Evolutionary conservation across 2,329 filamentous ascomycete genomes (phyloP), one percentile per base, ranked within the genome.

Genomic region (Fusarium verrucosum): DNA sequence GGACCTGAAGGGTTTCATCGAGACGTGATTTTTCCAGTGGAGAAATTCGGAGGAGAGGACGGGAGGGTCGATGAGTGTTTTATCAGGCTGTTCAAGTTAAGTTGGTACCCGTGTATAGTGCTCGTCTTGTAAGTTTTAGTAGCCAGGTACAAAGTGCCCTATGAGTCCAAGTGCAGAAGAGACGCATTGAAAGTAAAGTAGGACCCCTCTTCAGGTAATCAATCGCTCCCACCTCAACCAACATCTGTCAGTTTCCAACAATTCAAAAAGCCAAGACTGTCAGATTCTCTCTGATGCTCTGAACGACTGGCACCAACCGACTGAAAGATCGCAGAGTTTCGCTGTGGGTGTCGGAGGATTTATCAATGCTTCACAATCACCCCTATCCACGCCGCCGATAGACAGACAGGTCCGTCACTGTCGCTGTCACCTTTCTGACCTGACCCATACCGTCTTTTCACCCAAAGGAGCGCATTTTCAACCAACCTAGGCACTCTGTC

Each of bases 361-460:
- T 42, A 46, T 61, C 38, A 36, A 61, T 45, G 46, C 32, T 36
- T 30, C 23, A n/a, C n/a, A n/a, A n/a, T n/a, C n/a, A 17, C 28
- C 55, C 23, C 46, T 43, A 25, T 51, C 42, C 46, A 50, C 37
- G 26, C 26, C 36, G n/a, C n/a, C n/a, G n/a, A n/a, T n/a, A n/a
- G 17, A 32, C 32, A 17, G 41, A 43, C 33, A 45, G 33, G 25
- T 28, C 50, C 33, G 23, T 33, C 50, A 38, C 37, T 26, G 20
- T 44, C 35, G 36, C 56, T 44, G 62, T 58, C 28, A 50, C 51
- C 49, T 62, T 62, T 26, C 19, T 41, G 49, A 26, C 20, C 44
- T 65, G 47, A 38, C 50, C 49, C 52, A 66, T 66, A 62, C 57
- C 62, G 52, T 65, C 51, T 66, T 58, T 65, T 66, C 37, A 37